A percentile compares a stretch with the other conserved stretches of the same genome.
Evolutionary conservation across 345 rosid genomes (phyloP).

Genomic region (Raphanus raphanistrum): DNA sequence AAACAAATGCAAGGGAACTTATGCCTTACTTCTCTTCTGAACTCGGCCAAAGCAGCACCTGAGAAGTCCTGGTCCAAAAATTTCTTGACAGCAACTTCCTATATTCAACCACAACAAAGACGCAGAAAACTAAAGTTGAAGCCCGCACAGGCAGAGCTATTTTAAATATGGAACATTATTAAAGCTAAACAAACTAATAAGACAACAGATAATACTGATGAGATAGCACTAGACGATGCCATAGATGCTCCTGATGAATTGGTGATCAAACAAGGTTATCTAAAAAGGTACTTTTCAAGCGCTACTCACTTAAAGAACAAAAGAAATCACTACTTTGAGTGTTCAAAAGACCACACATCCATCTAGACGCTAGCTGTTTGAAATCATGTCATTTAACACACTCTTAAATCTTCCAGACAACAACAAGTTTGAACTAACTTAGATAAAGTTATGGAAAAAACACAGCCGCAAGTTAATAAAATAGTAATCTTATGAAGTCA

Average conservation of each 20-base stretch:
- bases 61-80: slow-evolving; percentile 99
- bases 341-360: slow-evolving; percentile 9
- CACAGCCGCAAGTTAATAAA: slow-evolving; percentile 1
- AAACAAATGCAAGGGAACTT: slow-evolving; percentile 4
- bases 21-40: slow-evolving; percentile 92
- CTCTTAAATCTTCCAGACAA: neutral
- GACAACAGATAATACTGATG: slow-evolving; percentile 1
- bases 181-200: neutral
- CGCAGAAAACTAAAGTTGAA: slow-evolving; percentile 20
- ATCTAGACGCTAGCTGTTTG: slow-evolving; percentile 2
- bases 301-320: neutral
- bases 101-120: slow-evolving; percentile 42
- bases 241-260: neutral
- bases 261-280: slow-evolving; percentile 10
- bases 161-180: neutral
- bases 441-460: neutral
- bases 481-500: slow-evolving; percentile 18
- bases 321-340: slow-evolving; percentile 18
- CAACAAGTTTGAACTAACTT: neutral
- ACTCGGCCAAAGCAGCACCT: slow-evolving; percentile 95
- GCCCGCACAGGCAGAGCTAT: slow-evolving; percentile 8
- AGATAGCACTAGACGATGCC: neutral
- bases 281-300: neutral
- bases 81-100: slow-evolving; percentile 99
- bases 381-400: neutral